Evolutionary conservation across 768 basidiomycete species (phyloP).

Genomic region (Psilocybe cubensis): DNA sequence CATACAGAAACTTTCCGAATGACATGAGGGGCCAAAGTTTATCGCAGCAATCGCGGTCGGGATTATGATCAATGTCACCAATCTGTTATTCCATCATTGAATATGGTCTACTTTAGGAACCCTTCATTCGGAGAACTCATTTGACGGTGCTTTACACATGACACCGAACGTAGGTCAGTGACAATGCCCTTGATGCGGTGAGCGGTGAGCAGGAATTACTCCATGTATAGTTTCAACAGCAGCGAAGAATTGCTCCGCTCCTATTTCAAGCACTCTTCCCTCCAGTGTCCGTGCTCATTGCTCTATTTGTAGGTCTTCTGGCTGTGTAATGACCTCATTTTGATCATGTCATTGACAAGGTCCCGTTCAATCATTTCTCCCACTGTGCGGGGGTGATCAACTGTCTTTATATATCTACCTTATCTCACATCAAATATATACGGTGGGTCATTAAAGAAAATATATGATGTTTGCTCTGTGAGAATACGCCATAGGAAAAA

Average conservation of each 20-base stretch:
- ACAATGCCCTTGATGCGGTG: neutral
- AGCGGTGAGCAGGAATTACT: neutral
- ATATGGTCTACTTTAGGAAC: neutral
- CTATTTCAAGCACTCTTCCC: neutral
- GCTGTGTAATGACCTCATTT: constrained; percentile 19
- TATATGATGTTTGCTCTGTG: neutral
- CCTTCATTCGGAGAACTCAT: too few species aligned
- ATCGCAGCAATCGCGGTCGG: neutral
- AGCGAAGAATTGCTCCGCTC: neutral
- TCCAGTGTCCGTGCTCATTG: neutral
- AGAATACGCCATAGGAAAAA: neutral
- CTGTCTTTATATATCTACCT: neutral
- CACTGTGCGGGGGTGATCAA: neutral
- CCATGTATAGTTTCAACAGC: neutral
- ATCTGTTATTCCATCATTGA: neutral
- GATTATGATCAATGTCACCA: neutral
- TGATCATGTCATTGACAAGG: neutral
- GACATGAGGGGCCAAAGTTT: neutral
- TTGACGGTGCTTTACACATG: neutral
- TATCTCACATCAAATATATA: neutral
- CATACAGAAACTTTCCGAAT: neutral
- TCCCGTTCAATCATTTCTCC: constrained; percentile 1
- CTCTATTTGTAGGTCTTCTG: neutral
- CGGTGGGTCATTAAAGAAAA: neutral
- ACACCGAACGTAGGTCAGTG: neutral